Evolutionary conservation across 371 early-diverging fungal genomes (phyloP), one percentile per base, ranked within the genome.

Genomic region (Syncephalastrum monosporum): DNA sequence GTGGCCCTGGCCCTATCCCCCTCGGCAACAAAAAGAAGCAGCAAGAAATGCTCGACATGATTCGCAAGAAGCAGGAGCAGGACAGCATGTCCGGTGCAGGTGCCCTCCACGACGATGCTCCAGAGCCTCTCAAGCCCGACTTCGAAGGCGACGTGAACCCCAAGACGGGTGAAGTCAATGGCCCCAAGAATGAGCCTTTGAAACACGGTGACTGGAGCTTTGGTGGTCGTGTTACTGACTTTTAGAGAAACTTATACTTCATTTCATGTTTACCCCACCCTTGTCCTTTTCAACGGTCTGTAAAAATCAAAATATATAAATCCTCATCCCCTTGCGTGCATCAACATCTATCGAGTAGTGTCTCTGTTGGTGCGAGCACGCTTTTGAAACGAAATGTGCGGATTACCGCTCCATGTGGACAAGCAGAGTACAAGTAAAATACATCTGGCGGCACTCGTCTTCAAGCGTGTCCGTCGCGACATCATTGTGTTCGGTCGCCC

Each of bases 181-280:
- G 94, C 0, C 94, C 94, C 2, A 89, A 85, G 57, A 85, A 89
- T 16, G 92, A 94, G 54, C 95, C 95, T 17, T 85, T 92, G 42
- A 83, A 88, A 42, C 92, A 89, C 59, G 91, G 91, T 23, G 95
- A 94, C 62, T 94, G 95, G 95, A 93, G 93, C 53, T 82, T 89
- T 64, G 90, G 90, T 44, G 91, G 93, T 27, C 69, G 90, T 56
- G 92, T 91, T 4, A 88, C 83, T 45, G 92, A 92, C 59, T 92
- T 92, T 81, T 92, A 73, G 66, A 60, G 14, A 50, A 33, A 10
- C 38, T 33, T 33, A 33, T 33, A 33, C 38, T 33, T 5, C 38
- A 33, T 5, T 33, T 10, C 38, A 33, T 33, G 38, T 8, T 33
- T 33, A 33, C 38, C 38, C 38, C 8, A 6, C 12, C 38, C 38